A percentile compares a stretch with the other conserved stretches of the same genome.
Evolutionary conservation across 2,329 filamentous ascomycete genomes (phyloP).

Genomic region (Cladophialophora chaetospira): DNA sequence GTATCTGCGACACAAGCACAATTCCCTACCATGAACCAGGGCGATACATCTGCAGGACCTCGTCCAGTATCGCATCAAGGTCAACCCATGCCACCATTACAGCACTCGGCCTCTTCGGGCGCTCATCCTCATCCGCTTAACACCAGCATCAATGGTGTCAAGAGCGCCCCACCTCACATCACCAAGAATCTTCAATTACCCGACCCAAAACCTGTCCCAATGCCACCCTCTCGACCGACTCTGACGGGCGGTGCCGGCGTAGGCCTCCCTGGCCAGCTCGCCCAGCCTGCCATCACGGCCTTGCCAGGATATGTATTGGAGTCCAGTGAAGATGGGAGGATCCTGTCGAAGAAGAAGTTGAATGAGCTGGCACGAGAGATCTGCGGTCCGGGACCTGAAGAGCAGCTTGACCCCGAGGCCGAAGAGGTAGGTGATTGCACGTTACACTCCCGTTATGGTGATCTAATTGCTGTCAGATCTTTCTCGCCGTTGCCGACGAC

Average conservation of each 20-base stretch:
- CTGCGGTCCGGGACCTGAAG: constrained; percentile 71
- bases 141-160: constrained; percentile 45
- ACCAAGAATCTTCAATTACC: constrained; percentile 76
- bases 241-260: constrained; percentile 75
- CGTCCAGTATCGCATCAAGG: constrained; percentile 33
- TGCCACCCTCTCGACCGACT: constrained; percentile 76
- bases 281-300: constrained; percentile 80
- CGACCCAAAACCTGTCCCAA: constrained; percentile 71
- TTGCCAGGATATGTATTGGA: constrained; percentile 84
- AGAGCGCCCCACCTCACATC: constrained; percentile 72
- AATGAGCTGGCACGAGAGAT: constrained; percentile 94
- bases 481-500: constrained; percentile 86
- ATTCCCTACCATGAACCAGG: constrained; percentile 16
- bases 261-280: constrained; percentile 77
- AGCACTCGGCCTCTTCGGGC: constrained; percentile 36
- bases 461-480: constrained; percentile 58
- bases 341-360: constrained; percentile 96
- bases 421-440: constrained; percentile 73
- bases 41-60: constrained; percentile 20
- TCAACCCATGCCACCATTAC: constrained; percentile 38
- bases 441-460: background rate
- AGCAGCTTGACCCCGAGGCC: constrained; percentile 83
- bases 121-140: constrained; percentile 46
- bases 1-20: constrained; percentile 45
- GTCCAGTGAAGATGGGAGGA: constrained; percentile 78